Conservation (phyloP, 2,329 filamentous ascomycete species). For the Aureobasidium musti region DNA sequence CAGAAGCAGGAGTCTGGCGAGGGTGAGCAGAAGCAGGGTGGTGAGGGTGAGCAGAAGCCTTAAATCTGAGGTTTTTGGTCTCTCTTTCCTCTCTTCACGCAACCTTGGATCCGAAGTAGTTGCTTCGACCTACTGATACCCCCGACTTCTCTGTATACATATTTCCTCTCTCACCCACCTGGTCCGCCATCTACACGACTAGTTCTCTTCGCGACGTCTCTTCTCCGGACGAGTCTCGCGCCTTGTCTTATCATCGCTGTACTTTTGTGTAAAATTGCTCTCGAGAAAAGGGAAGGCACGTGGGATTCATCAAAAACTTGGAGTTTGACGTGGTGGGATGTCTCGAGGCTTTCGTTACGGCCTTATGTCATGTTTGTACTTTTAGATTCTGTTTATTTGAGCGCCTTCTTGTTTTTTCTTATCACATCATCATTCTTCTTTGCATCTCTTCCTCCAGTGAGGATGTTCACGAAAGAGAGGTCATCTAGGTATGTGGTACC, state of each 20-base stretch:
- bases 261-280: slow-evolving; percentile 18
- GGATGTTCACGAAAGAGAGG: not conserved
- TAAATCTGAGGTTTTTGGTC: slow-evolving; percentile 19
- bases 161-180: slow-evolving; percentile 18
- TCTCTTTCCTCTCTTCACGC: not conserved
- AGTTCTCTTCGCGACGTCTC: slow-evolving; percentile 1
- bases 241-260: slow-evolving; percentile 15
- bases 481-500: not conserved
- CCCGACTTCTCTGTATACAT: slow-evolving; percentile 28
- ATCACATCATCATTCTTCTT: slow-evolving; percentile 4
- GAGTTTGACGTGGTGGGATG: slow-evolving; percentile 14
- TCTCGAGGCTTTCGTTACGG: slow-evolving; percentile 18
- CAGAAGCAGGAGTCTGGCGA: slow-evolving; percentile 52
- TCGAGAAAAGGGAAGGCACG: slow-evolving; percentile 1
- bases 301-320: slow-evolving; percentile 12
- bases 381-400: slow-evolving; percentile 27
- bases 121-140: slow-evolving; percentile 25
- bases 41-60: slow-evolving; percentile 45
- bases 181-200: slow-evolving; percentile 6
- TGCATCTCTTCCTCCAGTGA: slow-evolving; percentile 1
- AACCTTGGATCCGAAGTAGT: not conserved
- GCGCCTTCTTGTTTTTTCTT: not conserved
- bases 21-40: slow-evolving; percentile 41
- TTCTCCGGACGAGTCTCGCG: not conserved
- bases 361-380: slow-evolving; percentile 28